Percentiles rank a stretch among this genome's conserved stretches.
Evolutionary conservation across 306 rosid genomes (phyloP).

Genomic region (Prinsepia uniflora): DNA sequence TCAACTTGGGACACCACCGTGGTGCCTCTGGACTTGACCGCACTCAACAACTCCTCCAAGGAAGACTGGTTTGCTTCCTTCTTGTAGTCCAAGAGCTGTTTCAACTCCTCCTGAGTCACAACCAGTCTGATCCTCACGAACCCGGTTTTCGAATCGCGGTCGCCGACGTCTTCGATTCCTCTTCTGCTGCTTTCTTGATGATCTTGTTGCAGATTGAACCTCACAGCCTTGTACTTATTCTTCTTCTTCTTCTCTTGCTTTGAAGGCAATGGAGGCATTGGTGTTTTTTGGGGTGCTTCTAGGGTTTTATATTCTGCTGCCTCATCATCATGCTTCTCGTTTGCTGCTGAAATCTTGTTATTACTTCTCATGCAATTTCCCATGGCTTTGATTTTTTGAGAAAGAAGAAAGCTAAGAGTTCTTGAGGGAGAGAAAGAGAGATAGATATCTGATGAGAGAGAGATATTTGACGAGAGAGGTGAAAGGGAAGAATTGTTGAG

Average conservation of each 20-base stretch:
- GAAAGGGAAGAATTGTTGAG: neutral
- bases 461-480: neutral
- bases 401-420: neutral
- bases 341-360: slow-evolving; percentile 38
- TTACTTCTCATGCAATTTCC: slow-evolving; percentile 63
- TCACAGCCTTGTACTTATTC: slow-evolving; percentile 14
- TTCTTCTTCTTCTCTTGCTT: slow-evolving; percentile 8
- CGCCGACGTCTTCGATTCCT: neutral
- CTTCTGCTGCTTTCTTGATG: slow-evolving; percentile 16
- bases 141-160: slow-evolving; percentile 36
- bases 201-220: slow-evolving; percentile 22
- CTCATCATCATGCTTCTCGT: slow-evolving; percentile 23
- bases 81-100: slow-evolving; percentile 41
- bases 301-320: slow-evolving; percentile 3
- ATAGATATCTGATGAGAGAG: neutral
- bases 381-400: slow-evolving; percentile 30
- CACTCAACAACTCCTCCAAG: slow-evolving; percentile 55
- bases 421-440: slow-evolving; percentile 8
- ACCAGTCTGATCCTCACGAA: slow-evolving; percentile 69
- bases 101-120: slow-evolving; percentile 70
- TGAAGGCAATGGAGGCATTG: neutral
- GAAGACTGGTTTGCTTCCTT: slow-evolving; percentile 25
- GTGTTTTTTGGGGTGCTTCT: neutral
- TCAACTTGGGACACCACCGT: slow-evolving; percentile 31
- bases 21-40: slow-evolving; percentile 49